These are phyloP conservation scores for Micromonas pusilla DNA, from an alignment of 139 green algal genomes.

Conservation along the genomic window DNA sequence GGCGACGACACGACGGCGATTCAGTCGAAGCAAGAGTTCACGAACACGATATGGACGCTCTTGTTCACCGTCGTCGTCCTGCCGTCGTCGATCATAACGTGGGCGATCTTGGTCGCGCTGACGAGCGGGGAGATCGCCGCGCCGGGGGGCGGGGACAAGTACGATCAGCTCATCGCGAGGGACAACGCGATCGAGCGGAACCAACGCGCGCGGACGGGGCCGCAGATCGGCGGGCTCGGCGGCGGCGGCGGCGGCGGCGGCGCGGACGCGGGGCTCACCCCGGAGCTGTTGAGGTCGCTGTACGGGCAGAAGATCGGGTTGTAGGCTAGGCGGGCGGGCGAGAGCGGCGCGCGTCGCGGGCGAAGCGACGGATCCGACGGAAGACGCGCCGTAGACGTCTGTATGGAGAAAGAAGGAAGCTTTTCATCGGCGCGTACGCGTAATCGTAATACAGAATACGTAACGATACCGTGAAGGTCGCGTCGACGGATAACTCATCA, in stretches of 20 bases:
- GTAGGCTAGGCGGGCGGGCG: no score
- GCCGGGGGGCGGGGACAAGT: not conserved
- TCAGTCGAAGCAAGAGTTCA: constrained; percentile 7
- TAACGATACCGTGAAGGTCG: no score
- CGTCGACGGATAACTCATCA: no score
- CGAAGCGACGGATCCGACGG: not conserved
- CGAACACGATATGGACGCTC: not conserved
- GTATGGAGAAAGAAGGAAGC: no score
- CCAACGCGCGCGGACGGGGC: not conserved
- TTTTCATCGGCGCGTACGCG: no score
- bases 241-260: no score
- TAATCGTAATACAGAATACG: no score
- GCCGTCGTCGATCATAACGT: not conserved
- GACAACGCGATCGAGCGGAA: not conserved
- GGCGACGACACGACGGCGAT: constrained; percentile 4
- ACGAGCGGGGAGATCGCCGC: not conserved
- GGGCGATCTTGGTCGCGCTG: not conserved
- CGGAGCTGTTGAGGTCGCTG: not conserved
- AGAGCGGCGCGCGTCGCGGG: no score
- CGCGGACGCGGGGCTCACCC: no score
- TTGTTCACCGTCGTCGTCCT: not conserved
- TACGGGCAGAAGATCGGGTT: not conserved
- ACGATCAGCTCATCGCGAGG: not conserved
- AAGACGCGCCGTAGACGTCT: no score
- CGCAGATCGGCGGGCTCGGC: not conserved